Base-by-base conservation (phyloP, 768 basidiomycete species). In the Neoboletus subvelutipes region DNA sequence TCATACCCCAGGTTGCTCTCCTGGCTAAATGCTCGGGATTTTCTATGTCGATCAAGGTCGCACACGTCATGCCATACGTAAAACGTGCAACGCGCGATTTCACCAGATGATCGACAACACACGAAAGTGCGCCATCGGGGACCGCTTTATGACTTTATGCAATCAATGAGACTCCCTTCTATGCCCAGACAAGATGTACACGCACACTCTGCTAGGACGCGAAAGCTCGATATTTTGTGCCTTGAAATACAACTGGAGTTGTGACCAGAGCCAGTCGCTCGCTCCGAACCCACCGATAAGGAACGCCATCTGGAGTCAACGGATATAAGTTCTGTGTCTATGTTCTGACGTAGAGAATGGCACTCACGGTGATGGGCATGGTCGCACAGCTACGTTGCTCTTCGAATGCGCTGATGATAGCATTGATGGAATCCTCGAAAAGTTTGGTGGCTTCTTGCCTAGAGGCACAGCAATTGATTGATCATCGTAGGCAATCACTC, bases 61-160 rank as follows among this genome's bases (percentile, higher is more conserved):
- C 0, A 34, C 33, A 92, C 79, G 49, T 83, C 79, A 77, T 91
- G 7, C 82, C 82, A 29, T 80, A 83, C 0, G 78, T 79, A 52
- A 73, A 63, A 55, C 75, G 74, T 13, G 80, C 70, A 5, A 80
- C 72, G 10, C 82, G 76, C 5, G 71, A 70, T 6, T 72, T 70
- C 15, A 82, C 81, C 20, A 75, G 72, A 54, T 77, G 37, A 50
- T 83, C 78, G 3, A 83, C 39, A 40, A 63, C 69, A 51, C 59
- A 75, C 13, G 65, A 72, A 12, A 74, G 61, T 1, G 74, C 78
- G 0, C 82, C 82, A 55, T 82, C 78, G 0, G 82, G 78, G 15
- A 83, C 81, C 0, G 81, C 82, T 70, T 74, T 81, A 37, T 70
- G 69, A 26, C 59, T 60, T 34, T 12, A 26, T 1, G 18, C 3